Percentiles rank a stretch among this genome's conserved stretches.
phyloP scores from a whole-genome alignment of 2,329 filamentous ascomycete species.

The Penicillium sp. region DNA sequence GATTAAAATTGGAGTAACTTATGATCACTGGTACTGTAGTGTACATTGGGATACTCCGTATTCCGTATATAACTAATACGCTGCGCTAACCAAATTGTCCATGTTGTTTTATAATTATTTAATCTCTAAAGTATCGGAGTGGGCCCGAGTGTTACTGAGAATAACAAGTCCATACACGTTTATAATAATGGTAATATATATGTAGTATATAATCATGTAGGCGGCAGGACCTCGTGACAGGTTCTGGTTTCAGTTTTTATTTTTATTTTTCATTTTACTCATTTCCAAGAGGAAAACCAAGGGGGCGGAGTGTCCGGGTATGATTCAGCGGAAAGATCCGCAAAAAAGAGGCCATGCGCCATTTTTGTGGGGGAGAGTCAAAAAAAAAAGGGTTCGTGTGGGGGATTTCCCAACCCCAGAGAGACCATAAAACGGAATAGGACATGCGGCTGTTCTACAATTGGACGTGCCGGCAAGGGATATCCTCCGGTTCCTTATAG shows the following conservation, averaged over 20 bases:
- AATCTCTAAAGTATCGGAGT: conserved; percentile 1
- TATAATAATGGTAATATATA: background rate
- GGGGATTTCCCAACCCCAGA: conserved; percentile 13
- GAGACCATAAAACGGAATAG: background rate
- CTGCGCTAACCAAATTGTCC: background rate
- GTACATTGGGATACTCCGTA: background rate
- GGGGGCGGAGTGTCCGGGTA: conserved; percentile 10
- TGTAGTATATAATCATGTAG: background rate
- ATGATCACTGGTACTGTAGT: background rate
- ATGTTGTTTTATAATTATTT: background rate
- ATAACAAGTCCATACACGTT: background rate
- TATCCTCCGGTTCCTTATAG: conserved; percentile 7
- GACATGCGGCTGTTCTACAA: conserved; percentile 1
- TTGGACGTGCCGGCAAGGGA: background rate
- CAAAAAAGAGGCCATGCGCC: conserved; percentile 16
- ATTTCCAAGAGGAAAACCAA: background rate
- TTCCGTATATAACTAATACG: background rate
- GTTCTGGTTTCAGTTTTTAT: background rate
- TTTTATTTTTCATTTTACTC: background rate
- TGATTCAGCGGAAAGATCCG: conserved; percentile 14
- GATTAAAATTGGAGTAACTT: background rate
- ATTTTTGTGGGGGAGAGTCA: conserved; percentile 22
- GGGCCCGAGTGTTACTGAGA: conserved; percentile 3
- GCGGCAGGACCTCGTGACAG: conserved; percentile 2
- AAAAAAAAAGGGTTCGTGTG: conserved; percentile 19